Evolutionary conservation across 306 rosid genomes (phyloP).

Genomic region (Vigna unguiculata): DNA sequence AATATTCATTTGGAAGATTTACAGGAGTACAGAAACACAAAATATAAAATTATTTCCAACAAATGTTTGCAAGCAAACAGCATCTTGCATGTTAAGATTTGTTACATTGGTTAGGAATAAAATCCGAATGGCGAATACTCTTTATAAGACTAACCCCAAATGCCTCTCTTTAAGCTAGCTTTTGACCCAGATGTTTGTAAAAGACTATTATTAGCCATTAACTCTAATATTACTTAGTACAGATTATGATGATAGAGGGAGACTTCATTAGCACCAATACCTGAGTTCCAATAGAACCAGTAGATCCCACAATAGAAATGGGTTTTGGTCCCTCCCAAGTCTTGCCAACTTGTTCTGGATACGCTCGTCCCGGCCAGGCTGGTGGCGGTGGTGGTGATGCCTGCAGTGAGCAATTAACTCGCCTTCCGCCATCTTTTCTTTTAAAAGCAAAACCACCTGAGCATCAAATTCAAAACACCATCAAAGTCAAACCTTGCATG

Average conservation of each 20-base stretch:
- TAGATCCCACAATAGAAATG: slow-evolving; percentile 83
- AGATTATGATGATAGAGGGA: slow-evolving; percentile 17
- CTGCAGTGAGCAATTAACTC: slow-evolving; percentile 70
- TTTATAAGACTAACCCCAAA: background rate
- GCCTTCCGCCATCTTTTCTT: slow-evolving; percentile 61
- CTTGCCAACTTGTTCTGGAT: slow-evolving; percentile 55
- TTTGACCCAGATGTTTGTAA: background rate
- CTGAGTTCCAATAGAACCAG: slow-evolving; percentile 99
- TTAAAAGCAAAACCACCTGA: slow-evolving; percentile 68
- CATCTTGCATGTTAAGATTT: slow-evolving; percentile 5
- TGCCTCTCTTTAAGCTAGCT: background rate
- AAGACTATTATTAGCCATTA: background rate
- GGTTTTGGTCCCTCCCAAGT: slow-evolving; percentile 95
- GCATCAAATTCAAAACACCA: slow-evolving; percentile 22
- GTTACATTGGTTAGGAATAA: background rate
- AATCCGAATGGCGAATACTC: background rate
- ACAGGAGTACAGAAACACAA: slow-evolving; percentile 1
- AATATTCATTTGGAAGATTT: slow-evolving; percentile 10
- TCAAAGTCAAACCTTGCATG: slow-evolving; percentile 3
- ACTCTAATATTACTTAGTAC: background rate
- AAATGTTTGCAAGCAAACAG: slow-evolving; percentile 30
- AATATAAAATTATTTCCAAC: background rate
- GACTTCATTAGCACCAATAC: slow-evolving; percentile 46
- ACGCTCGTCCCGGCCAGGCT: slow-evolving; percentile 98
- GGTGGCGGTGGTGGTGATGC: slow-evolving; percentile 81